Conservation (phyloP, 2,329 filamentous ascomycete species). For the Thielaviopsis populi region DNA sequence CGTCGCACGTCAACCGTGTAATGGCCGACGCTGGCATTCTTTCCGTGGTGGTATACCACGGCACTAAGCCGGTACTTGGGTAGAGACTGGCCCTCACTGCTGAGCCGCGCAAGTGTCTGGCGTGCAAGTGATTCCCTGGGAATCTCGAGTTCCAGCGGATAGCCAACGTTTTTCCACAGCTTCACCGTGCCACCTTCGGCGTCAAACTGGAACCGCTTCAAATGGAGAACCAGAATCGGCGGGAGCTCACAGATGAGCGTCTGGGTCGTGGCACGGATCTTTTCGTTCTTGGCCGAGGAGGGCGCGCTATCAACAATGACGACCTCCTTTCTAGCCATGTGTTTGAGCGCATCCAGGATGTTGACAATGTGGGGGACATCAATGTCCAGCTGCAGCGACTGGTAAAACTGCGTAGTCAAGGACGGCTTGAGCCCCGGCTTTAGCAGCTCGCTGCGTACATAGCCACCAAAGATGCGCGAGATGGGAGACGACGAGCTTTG, state of each 20-base stretch:
- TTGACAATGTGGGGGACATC: constrained; percentile 73
- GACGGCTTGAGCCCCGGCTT: constrained; percentile 80
- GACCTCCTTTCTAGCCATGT: constrained; percentile 67
- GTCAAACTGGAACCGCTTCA: constrained; percentile 96
- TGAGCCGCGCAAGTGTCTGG: constrained; percentile 51
- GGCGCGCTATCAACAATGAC: constrained; percentile 62
- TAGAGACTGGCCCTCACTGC: constrained; percentile 48
- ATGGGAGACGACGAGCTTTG: constrained; percentile 63
- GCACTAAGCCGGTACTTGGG: constrained; percentile 77
- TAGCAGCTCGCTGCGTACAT: constrained; percentile 75
- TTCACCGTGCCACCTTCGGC: constrained; percentile 79
- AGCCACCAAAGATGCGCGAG: constrained; percentile 87
- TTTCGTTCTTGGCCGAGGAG: constrained; percentile 34
- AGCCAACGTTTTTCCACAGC: constrained; percentile 96
- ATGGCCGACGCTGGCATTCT: constrained; percentile 88
- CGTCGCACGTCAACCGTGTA: constrained; percentile 95
- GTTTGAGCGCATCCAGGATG: constrained; percentile 79
- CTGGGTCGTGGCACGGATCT: constrained; percentile 75
- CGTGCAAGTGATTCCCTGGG: constrained; percentile 77
- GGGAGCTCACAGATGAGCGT: constrained; percentile 86
- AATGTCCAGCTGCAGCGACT: constrained; percentile 89
- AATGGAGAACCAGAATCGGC: constrained; percentile 79
- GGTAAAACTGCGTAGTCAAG: constrained; percentile 83
- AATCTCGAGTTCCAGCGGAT: constrained; percentile 86
- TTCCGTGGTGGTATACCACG: constrained; percentile 94